Base-by-base conservation (phyloP, 2,329 filamentous ascomycete genomes). In the Elsinoe batatas region DNA sequence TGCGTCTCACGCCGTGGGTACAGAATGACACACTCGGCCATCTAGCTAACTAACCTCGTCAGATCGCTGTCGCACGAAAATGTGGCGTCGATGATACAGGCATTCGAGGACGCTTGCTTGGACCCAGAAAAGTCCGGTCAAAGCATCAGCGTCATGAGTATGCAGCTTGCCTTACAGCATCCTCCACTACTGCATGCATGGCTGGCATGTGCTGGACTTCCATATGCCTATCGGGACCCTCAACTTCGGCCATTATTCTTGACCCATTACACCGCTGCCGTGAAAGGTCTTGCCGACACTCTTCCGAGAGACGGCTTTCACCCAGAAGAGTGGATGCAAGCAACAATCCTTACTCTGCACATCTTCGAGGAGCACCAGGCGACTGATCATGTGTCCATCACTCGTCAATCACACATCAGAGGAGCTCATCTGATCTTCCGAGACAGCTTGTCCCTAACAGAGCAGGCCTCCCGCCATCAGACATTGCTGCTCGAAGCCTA, bases 401-500 rank as follows among this genome's bases (percentile, higher is more conserved):
- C 46, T 42, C 44, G 57, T 17, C 40, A 56, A 51, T 49, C 59
- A 15, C 59, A 59, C 47, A 32, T 60, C 7, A 12, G 22, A 15
- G 58, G 56, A 22, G 59, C 59, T 10, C 57, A 60, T 15, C 26
- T 56, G 11, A 47, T 61, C 18, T 61, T 61, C 30, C 43, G 50
- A 12, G 18, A 53, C 13, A 47, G 18, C 12, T 33, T 58, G 6
- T 40, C 33, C 22, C 35, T 51, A 5, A 44, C 50, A 10, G 5
- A 17, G 11, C 55, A 56, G 6, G 30, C 56, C 3, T 40, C 46
- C 30, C 35, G 54, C 5, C 60, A 62, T 22, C 57, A 60, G n/a
- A 40, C 35, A 2, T 35, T 62, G 8, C 54, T 63, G 1, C 56
- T 62, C n/a, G 60, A 62, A 55, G 61, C 43, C 12, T 63, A 63